Percentiles rank a stretch among this genome's conserved stretches.
Conservation (phyloP, 192 early-diverging fungal genomes). For the Coemansia sp. region DNA sequence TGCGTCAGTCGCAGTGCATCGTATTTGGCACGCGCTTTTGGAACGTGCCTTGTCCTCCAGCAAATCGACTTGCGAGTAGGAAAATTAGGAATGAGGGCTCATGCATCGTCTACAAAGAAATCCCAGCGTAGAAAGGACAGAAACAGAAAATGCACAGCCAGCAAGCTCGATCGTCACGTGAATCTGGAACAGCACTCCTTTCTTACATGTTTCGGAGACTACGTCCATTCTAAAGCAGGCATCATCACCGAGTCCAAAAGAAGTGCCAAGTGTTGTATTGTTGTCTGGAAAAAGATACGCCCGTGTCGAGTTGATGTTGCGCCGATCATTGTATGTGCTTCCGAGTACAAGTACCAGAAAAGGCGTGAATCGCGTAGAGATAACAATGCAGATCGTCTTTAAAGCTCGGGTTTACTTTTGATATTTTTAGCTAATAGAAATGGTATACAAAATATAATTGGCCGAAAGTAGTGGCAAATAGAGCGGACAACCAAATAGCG, state of each 20-base stretch:
- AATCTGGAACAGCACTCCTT: not conserved
- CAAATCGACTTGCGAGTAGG: not conserved
- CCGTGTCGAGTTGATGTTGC: not conserved
- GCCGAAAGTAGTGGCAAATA: not conserved
- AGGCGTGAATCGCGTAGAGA: not conserved
- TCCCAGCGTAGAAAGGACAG: slow-evolving; percentile 1
- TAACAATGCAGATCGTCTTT: not conserved
- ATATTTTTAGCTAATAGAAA: not conserved
- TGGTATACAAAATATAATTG: too few relatives aligned
- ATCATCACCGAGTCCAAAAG: too few relatives aligned
- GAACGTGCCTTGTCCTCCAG: slow-evolving; percentile 1
- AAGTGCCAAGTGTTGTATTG: too few relatives aligned
- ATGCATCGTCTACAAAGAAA: slow-evolving; percentile 13
- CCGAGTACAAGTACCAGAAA: not conserved
- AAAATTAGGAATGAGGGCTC: not conserved
- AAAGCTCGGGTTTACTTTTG: not conserved
- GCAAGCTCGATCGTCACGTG: slow-evolving; percentile 1
- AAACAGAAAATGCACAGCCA: not conserved
- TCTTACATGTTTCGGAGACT: too few relatives aligned
- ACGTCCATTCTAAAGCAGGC: too few relatives aligned
- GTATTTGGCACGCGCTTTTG: not conserved
- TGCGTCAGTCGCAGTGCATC: not conserved
- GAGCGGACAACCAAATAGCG: too few relatives aligned
- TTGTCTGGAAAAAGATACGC: too few relatives aligned
- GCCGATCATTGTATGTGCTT: not conserved